These are phyloP conservation scores for Pneumocystis murina DNA, from an alignment of 1,139 yeast species.

Conservation along the genomic window DNA sequence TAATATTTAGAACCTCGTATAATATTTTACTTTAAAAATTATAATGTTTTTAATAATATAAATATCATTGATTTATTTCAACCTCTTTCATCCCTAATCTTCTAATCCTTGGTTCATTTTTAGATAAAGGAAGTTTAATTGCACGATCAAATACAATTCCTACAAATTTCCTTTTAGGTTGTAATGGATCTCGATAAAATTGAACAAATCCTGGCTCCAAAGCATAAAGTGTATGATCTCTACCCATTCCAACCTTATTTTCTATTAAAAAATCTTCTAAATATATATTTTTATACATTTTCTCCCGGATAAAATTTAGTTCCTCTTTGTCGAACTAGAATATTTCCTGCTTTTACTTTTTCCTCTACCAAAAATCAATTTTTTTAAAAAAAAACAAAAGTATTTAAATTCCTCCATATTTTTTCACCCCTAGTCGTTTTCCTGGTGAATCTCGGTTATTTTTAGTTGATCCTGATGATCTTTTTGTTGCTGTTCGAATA, in stretches of 20 bases:
- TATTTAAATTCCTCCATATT: constrained; percentile 44
- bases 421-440: constrained; percentile 83
- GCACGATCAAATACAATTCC: constrained; percentile 67
- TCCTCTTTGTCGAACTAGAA: constrained; percentile 88
- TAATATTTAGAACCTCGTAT: background rate
- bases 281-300: constrained; percentile 31
- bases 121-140: constrained; percentile 64
- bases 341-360: constrained; percentile 41
- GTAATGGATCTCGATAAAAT: constrained; percentile 91
- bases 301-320: constrained; percentile 95
- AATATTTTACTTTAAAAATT: background rate
- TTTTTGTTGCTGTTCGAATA: constrained; percentile 82
- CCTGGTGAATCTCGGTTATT: constrained; percentile 93
- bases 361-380: background rate
- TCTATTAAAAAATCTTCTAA: background rate
- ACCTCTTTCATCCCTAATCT: constrained; percentile 44
- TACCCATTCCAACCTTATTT: constrained; percentile 49
- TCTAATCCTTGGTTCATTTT: constrained; percentile 72
- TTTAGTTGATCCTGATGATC: constrained; percentile 85
- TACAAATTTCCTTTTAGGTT: constrained; percentile 77
- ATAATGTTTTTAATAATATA: background rate
- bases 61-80: background rate
- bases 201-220: constrained; percentile 85
- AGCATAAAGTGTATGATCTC: constrained; percentile 86
- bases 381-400: constrained; percentile 2